phyloP scores from a whole-genome alignment of 192 early-diverging fungal species.

The Neocallimastix lanati region DNA sequence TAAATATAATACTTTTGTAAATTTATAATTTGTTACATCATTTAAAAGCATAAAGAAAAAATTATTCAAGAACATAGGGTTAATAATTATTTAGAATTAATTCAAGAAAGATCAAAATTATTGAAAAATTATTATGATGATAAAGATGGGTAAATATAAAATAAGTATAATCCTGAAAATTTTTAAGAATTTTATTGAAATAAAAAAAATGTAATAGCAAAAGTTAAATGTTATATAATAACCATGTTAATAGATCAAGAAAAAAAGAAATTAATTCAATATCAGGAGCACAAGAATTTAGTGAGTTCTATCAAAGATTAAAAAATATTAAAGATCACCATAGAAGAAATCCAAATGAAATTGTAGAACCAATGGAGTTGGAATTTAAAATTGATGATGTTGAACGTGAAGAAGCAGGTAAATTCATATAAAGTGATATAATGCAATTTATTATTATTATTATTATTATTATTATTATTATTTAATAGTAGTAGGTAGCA shows the following conservation, averaged over 20 bases:
- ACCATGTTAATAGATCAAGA: slow-evolving; percentile 19
- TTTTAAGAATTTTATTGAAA: too few relatives aligned
- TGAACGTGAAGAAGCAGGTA: slow-evolving; percentile 15
- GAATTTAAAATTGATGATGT: slow-evolving; percentile 40
- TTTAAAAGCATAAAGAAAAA: slow-evolving; percentile 65
- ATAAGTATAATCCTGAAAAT: too few relatives aligned
- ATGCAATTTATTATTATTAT: neutral
- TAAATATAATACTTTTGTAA: too few relatives aligned
- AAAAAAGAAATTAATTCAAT: slow-evolving; percentile 53
- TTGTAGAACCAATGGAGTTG: slow-evolving; percentile 61
- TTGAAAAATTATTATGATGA: slow-evolving; percentile 52
- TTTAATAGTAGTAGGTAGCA: too few relatives aligned
- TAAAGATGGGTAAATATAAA: slow-evolving; percentile 36
- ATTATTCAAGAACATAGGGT: slow-evolving; percentile 69
- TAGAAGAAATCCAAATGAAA: slow-evolving; percentile 52
- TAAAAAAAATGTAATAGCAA: neutral
- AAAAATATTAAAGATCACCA: slow-evolving; percentile 65
- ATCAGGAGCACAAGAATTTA: slow-evolving; percentile 46
- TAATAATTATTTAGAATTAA: slow-evolving; percentile 42
- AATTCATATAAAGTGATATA: slow-evolving; percentile 7
- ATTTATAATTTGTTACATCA: too few relatives aligned
- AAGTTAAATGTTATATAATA: neutral
- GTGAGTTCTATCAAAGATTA: slow-evolving; percentile 72
- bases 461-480: neutral
- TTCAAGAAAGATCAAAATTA: slow-evolving; percentile 40